phyloP scores from a whole-genome alignment of 2,329 filamentous ascomycete genomes.

The Mariannaea elegans region DNA sequence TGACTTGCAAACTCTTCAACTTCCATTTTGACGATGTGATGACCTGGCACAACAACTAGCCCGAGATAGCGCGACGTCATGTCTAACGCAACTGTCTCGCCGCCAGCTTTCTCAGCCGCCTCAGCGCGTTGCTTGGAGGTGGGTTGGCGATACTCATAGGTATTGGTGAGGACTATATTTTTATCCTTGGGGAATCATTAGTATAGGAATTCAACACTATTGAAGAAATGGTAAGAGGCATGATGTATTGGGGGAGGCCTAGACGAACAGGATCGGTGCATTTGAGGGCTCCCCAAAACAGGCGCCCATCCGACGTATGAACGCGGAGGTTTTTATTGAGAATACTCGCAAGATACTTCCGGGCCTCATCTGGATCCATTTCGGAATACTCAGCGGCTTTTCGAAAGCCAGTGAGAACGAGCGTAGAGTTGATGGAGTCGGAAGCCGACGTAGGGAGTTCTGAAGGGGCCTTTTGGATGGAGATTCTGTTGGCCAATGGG shows the following conservation, averaged over 20 bases:
- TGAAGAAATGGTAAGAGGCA: neutral
- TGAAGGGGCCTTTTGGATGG: neutral
- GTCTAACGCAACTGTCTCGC: constrained; percentile 65
- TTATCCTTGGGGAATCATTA: constrained; percentile 67
- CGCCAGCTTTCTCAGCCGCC: constrained; percentile 45
- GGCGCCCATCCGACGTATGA: constrained; percentile 81
- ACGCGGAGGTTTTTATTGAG: constrained; percentile 83
- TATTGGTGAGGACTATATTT: constrained; percentile 86
- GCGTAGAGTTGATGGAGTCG: constrained; percentile 10
- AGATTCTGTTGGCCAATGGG: constrained; percentile 20
- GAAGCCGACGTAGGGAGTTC: constrained; percentile 11
- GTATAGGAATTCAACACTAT: neutral
- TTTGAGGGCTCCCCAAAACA: constrained; percentile 92
- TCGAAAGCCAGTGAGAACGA: neutral
- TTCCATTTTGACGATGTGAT: constrained; percentile 88
- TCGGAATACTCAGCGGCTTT: constrained; percentile 5
- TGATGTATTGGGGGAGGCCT: no score
- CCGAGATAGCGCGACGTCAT: constrained; percentile 90
- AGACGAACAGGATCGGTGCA: constrained; percentile 86
- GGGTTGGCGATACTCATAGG: constrained; percentile 89
- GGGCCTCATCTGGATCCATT: constrained; percentile 63
- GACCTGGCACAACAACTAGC: constrained; percentile 86
- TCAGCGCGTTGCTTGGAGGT: constrained; percentile 57
- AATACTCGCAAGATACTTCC: constrained; percentile 68
- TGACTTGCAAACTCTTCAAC: constrained; percentile 78